Conservation (phyloP, 2,329 filamentous ascomycete species). For the Fusarium continuum region DNA sequence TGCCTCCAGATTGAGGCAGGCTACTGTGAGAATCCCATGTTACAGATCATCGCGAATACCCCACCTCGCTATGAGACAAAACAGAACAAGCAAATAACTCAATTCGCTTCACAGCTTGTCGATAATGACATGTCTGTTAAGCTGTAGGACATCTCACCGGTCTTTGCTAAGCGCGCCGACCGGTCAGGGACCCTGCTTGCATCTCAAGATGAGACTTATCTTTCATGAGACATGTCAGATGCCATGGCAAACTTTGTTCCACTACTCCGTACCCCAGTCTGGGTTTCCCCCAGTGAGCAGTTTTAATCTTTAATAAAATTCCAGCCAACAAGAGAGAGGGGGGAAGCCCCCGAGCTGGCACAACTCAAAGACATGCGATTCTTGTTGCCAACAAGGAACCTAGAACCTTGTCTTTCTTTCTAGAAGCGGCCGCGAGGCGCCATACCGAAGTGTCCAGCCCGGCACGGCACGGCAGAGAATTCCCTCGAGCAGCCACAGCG, state of each 20-base stretch:
- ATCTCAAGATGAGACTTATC: neutral
- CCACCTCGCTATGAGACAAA: neutral
- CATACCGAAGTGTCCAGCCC: neutral
- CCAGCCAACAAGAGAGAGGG: neutral
- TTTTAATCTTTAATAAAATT: conserved; percentile 4
- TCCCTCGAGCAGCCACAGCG: neutral
- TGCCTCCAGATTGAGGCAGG: neutral
- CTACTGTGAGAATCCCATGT: neutral
- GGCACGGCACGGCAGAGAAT: conserved; percentile 22
- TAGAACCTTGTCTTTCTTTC: conserved; percentile 20
- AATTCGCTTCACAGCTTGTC: neutral
- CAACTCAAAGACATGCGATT: conserved; percentile 19
- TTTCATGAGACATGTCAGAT: neutral
- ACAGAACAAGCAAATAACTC: conserved; percentile 2
- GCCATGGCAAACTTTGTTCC: neutral
- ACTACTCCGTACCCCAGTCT: neutral
- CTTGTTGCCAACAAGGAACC: neutral
- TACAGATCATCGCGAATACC: conserved; percentile 1
- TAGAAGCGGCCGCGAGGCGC: neutral
- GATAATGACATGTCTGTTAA: conserved; percentile 16
- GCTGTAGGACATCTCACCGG: conserved; percentile 12
- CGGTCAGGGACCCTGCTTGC: conserved; percentile 1
- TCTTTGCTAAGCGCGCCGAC: conserved; percentile 1
- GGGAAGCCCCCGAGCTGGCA: conserved; percentile 1
- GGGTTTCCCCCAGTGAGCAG: neutral